Evolutionary conservation across 2,329 filamentous ascomycete species (phyloP), one percentile per base, ranked within the genome.

Genomic region (Dryadomyces quercus-mongolicae): DNA sequence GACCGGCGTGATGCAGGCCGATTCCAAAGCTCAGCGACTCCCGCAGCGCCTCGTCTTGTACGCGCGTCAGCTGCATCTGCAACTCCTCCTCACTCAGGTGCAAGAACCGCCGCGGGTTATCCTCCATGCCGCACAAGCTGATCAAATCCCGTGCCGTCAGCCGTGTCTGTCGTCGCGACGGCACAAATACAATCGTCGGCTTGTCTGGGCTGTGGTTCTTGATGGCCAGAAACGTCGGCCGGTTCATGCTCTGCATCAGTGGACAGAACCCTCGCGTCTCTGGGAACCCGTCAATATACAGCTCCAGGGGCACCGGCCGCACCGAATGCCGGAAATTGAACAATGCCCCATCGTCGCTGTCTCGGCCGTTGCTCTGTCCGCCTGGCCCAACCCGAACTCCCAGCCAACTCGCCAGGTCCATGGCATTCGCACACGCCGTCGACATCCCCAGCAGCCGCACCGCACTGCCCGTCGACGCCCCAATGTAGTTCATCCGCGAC

Each of bases 291-390:
- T 98, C 93, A 60, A 98, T 98, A 68, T 88, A 98, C 46, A 96
- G 88, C 67, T 98, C 92, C 43, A 98, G 70, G 0, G 94, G 93
- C 10, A 98, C 94, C 2, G 94, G 93, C 22, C 93, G 88, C 40
- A 98, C 94, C 0, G 91, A 97, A 65, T 98, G 93, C 31, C 90
- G 81, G 70, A 98, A 98, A 69, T 98, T 98, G 78, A 95, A 98
- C 22, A 98, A 70, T 0, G 85, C 92, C 15, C 58, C 59, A 52
- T 59, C 52, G 44, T 31, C 25, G 25, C 25, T 31, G 25, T 31
- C 25, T 4, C 25, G 25, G 25, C 25, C 25, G 25, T 8, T 31
- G 25, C 25, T 31, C 25, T 31, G 25, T 8, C 25, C 25, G 25
- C 25, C 25, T 8, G 25, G 25, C 25, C 25, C 25, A 8, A 31